phyloP scores from a whole-genome alignment of 1,284 basidiomycete genomes.

The Cystobasidium sp. region DNA sequence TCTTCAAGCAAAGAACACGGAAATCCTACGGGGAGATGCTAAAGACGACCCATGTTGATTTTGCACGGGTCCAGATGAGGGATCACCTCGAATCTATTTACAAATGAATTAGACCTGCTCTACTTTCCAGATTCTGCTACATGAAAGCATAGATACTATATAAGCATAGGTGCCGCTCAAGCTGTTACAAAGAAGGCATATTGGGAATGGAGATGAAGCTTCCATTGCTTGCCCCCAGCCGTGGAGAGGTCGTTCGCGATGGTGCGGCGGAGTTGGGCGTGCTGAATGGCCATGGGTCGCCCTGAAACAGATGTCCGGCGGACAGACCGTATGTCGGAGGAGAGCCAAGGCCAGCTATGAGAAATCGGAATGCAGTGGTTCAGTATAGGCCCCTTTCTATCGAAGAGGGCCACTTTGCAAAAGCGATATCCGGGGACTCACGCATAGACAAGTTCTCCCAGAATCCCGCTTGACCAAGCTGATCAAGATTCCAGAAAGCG shows the following conservation, averaged over 20 bases:
- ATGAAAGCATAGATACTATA: neutral
- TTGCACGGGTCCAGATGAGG: too few relatives aligned
- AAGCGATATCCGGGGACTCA: neutral
- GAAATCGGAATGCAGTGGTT: neutral
- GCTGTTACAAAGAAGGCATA: conserved; percentile 28
- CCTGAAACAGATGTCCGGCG: conserved; percentile 39
- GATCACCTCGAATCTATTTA: too few relatives aligned
- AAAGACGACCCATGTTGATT: too few relatives aligned
- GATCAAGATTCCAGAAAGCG: conserved; percentile 39
- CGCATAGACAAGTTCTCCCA: conserved; percentile 44
- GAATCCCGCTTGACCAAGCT: conserved; percentile 41
- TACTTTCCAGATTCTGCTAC: neutral
- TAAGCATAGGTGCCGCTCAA: neutral
- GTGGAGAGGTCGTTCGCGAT: conserved; percentile 28
- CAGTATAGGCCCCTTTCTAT: too few relatives aligned
- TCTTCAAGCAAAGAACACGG: too few relatives aligned
- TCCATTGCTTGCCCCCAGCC: neutral
- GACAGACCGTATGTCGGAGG: conserved; percentile 40
- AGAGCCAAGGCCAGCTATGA: conserved; percentile 36
- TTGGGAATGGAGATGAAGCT: conserved; percentile 1
- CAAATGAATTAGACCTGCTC: too few relatives aligned
- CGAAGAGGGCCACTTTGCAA: too few relatives aligned
- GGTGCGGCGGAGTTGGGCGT: conserved; percentile 40
- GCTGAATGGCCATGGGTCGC: conserved; percentile 42
- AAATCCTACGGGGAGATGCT: too few relatives aligned